Conservation (phyloP, 768 basidiomycete species). For the Megacollybia marginata region DNA sequence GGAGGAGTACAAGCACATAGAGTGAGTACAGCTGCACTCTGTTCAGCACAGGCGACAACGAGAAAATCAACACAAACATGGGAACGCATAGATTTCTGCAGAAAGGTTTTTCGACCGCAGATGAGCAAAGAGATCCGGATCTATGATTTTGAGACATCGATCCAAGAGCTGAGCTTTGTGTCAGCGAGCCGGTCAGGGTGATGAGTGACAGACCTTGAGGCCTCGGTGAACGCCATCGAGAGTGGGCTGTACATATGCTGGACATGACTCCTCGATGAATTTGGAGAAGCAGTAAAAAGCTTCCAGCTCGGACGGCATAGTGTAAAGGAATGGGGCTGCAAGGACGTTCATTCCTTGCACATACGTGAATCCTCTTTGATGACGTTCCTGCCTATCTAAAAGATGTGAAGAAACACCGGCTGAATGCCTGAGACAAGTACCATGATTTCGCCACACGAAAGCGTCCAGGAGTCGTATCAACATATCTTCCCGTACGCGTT, state of each 20-base stretch:
- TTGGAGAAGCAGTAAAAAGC: slow-evolving; percentile 95
- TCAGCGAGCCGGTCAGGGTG: neutral
- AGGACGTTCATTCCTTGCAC: slow-evolving; percentile 99
- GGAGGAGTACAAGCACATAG: slow-evolving; percentile 97
- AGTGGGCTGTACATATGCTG: slow-evolving; percentile 94
- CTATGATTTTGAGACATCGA: slow-evolving; percentile 85
- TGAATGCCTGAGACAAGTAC: slow-evolving; percentile 27
- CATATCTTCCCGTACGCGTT: slow-evolving; percentile 95
- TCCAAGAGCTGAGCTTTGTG: slow-evolving; percentile 67
- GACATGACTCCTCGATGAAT: slow-evolving; percentile 93
- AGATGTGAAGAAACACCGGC: neutral
- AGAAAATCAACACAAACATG: slow-evolving; percentile 51
- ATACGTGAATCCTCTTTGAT: slow-evolving; percentile 87
- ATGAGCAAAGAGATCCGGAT: slow-evolving; percentile 26
- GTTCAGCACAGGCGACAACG: neutral
- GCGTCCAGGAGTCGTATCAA: slow-evolving; percentile 93
- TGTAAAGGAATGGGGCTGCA: slow-evolving; percentile 95
- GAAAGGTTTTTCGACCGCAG: slow-evolving; percentile 68
- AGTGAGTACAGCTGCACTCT: slow-evolving; percentile 72
- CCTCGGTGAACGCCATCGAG: slow-evolving; percentile 94
- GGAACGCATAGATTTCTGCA: slow-evolving; percentile 96
- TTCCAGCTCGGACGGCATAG: slow-evolving; percentile 96
- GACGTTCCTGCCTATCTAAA: slow-evolving; percentile 66
- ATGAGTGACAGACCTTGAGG: slow-evolving; percentile 59
- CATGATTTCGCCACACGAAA: slow-evolving; percentile 93